Conservation (phyloP, 2,329 filamentous ascomycete species). For the Aspergillus piperis region DNA sequence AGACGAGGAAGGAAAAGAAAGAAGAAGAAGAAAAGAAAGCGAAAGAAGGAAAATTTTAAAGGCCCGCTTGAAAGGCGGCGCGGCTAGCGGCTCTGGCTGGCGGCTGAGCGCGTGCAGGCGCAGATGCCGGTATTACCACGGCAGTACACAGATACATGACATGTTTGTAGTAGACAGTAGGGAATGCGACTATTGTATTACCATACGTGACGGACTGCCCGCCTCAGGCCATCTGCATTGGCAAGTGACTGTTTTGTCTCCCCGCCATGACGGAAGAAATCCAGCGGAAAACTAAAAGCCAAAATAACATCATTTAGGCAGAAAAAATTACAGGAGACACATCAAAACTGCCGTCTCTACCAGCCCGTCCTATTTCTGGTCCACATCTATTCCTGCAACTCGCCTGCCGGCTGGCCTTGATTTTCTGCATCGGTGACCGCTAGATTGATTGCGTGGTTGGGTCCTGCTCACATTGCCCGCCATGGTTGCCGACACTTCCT, state of each 20-base stretch:
- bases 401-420: neutral
- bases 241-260: constrained; percentile 1
- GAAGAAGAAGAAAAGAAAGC: constrained; percentile 14
- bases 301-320: constrained; percentile 22
- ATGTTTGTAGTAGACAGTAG: neutral
- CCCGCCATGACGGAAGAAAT: constrained; percentile 30
- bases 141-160: too few relatives aligned
- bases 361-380: neutral
- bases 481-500: constrained; percentile 87
- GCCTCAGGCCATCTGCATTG: neutral
- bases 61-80: neutral
- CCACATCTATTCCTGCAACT: neutral
- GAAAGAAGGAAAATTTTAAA: constrained; percentile 5
- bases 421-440: neutral
- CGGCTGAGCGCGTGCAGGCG: neutral
- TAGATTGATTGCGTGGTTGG: constrained; percentile 6
- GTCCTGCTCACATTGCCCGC: constrained; percentile 25
- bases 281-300: constrained; percentile 8
- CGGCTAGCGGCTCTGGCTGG: constrained; percentile 10
- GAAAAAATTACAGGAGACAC: constrained; percentile 20
- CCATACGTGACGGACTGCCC: neutral
- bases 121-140: constrained; percentile 5
- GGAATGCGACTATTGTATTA: constrained; percentile 7
- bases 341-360: neutral
- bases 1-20: constrained; percentile 7